These are phyloP conservation scores for Daldinia bambusicola DNA, from an alignment of 495 filamentous ascomycete genomes.

Conservation along the genomic window DNA sequence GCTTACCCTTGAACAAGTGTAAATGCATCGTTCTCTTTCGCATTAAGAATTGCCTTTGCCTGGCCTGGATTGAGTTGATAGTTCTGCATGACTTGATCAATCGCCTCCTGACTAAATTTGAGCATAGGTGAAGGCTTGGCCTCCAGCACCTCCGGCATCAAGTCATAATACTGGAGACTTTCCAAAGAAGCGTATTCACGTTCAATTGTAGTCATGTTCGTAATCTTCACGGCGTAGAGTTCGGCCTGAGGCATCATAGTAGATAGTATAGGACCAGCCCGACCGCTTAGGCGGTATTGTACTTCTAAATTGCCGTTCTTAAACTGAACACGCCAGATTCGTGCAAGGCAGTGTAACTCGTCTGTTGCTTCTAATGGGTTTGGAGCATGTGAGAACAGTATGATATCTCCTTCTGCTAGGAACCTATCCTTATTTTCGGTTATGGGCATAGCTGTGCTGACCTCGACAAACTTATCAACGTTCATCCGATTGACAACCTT, in stretches of 20 bases:
- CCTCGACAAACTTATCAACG: constrained; percentile 92
- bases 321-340: constrained; percentile 78
- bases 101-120: constrained; percentile 74
- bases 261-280: constrained; percentile 45
- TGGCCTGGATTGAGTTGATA: constrained; percentile 90
- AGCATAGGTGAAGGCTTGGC: constrained; percentile 90
- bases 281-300: constrained; percentile 76
- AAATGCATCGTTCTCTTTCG: constrained; percentile 93
- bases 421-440: constrained; percentile 73
- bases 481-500: constrained; percentile 85
- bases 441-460: constrained; percentile 81
- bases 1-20: constrained; percentile 89
- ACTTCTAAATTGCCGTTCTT: constrained; percentile 84
- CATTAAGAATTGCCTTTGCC: constrained; percentile 90
- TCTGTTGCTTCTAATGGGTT: constrained; percentile 69
- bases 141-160: constrained; percentile 87
- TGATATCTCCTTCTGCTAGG: constrained; percentile 85
- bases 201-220: constrained; percentile 89
- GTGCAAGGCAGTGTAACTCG: constrained; percentile 83
- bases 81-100: constrained; percentile 72
- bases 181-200: constrained; percentile 92
- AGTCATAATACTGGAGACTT: constrained; percentile 92
- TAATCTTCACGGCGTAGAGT: constrained; percentile 81
- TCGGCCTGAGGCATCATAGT: constrained; percentile 64
- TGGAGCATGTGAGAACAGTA: constrained; percentile 79